These are phyloP conservation scores for Sclerotinia minor DNA, from an alignment of 2,329 filamentous ascomycete species.

Conservation along the genomic window DNA sequence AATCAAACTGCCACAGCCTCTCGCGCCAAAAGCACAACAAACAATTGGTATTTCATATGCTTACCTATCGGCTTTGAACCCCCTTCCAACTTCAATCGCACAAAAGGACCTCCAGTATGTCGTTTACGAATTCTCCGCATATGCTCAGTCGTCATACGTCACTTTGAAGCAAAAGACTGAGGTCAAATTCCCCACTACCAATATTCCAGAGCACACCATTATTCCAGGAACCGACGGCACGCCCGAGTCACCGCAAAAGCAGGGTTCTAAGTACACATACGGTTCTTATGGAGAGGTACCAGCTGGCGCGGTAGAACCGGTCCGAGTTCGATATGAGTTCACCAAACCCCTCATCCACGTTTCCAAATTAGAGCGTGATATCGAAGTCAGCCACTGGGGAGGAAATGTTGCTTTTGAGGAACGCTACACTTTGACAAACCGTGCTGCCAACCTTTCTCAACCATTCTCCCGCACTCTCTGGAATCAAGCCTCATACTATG, in stretches of 20 bases:
- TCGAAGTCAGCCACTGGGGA: conserved; percentile 97
- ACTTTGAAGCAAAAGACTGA: conserved; percentile 97
- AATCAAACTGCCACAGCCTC: conserved; percentile 73
- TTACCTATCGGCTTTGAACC: conserved; percentile 73
- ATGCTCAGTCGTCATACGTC: conserved; percentile 77
- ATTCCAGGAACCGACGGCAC: conserved; percentile 62
- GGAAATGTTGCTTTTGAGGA: conserved; percentile 96
- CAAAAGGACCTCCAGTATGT: conserved; percentile 88
- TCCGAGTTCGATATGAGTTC: conserved; percentile 88
- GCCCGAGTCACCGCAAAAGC: conserved; percentile 67
- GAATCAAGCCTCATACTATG: conserved; percentile 69
- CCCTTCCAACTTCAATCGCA: conserved; percentile 78
- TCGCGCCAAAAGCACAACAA: conserved; percentile 74
- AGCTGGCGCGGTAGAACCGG: conserved; percentile 71
- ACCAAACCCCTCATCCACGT: conserved; percentile 86
- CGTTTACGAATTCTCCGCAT: conserved; percentile 80
- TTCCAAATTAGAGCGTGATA: conserved; percentile 77
- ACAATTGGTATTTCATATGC: conserved; percentile 87
- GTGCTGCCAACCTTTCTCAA: conserved; percentile 73
- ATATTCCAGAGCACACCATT: conserved; percentile 82
- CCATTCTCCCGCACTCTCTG: conserved; percentile 78
- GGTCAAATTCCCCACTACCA: conserved; percentile 77
- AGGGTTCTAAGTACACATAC: conserved; percentile 84
- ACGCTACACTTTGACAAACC: conserved; percentile 83
- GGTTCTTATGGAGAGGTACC: conserved; percentile 82